Evolutionary conservation across 441 rosid genomes (phyloP).

Genomic region (Croton setiger): DNA sequence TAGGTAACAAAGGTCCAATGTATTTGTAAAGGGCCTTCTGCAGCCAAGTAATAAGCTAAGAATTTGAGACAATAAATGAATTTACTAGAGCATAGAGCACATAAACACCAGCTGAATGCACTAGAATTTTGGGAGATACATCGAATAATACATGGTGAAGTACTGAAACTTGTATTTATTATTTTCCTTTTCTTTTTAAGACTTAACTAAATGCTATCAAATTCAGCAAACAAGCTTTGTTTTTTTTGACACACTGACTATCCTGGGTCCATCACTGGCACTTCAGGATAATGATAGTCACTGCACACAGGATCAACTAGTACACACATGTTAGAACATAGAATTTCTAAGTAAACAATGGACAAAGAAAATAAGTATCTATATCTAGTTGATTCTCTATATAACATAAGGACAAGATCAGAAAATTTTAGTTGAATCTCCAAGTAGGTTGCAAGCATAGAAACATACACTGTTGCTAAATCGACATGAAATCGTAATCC

Average conservation of each 20-base stretch:
- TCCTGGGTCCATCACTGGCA: not conserved
- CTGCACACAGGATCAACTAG: not conserved
- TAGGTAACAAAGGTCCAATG: not conserved
- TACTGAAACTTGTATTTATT: not conserved
- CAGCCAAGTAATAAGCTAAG: not conserved
- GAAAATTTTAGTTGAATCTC: conserved; percentile 10
- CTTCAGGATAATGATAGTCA: not conserved
- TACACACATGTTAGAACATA: not conserved
- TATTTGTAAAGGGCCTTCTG: not conserved
- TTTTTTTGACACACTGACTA: not conserved
- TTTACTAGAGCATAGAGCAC: too few relatives aligned
- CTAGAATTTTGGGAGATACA: not conserved
- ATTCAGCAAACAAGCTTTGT: not conserved
- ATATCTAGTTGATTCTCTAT: not conserved
- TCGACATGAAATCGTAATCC: conserved; percentile 83
- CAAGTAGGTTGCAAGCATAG: conserved; percentile 19
- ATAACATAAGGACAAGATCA: not conserved
- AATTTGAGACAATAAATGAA: not conserved
- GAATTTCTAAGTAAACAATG: not conserved
- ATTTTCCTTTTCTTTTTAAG: too few relatives aligned
- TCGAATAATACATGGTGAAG: not conserved
- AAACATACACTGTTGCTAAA: conserved; percentile 75
- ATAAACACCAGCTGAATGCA: conserved; percentile 1
- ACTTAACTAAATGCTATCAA: not conserved
- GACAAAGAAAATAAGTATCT: not conserved